Evolutionary conservation across 139 green algal genomes (phyloP).

Genomic region (Tetraselmis chui): DNA sequence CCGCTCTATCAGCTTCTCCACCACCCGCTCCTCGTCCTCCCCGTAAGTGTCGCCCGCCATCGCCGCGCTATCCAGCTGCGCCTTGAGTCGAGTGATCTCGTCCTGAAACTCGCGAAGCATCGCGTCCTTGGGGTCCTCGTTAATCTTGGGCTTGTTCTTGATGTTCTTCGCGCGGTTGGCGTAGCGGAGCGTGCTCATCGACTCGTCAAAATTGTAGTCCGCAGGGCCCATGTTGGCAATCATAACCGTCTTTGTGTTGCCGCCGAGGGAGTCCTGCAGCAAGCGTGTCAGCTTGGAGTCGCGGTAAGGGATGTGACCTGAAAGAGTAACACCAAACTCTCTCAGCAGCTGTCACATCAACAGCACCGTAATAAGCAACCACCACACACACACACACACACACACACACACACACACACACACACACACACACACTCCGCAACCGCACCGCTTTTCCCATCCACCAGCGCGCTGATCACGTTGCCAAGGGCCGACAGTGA

Average conservation of each 20-base stretch:
- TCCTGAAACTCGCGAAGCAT: slow-evolving; percentile 66
- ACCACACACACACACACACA: too few species aligned
- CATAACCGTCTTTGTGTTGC: slow-evolving; percentile 84
- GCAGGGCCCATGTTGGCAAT: slow-evolving; percentile 69
- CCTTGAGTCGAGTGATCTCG: slow-evolving; percentile 73
- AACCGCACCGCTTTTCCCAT: slow-evolving; percentile 41
- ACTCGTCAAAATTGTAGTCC: slow-evolving; percentile 78
- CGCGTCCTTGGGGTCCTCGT: slow-evolving; percentile 82
- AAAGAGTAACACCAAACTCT: too few species aligned
- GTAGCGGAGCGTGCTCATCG: slow-evolving; percentile 61
- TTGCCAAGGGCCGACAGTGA: slow-evolving; percentile 80
- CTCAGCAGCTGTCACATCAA: too few species aligned
- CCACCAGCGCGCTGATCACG: slow-evolving; percentile 64
- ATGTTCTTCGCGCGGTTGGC: slow-evolving; percentile 83
- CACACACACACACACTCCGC: too few species aligned
- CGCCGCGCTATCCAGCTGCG: slow-evolving; percentile 34
- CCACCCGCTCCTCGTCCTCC: slow-evolving; percentile 21
- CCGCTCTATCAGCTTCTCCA: slow-evolving; percentile 37
- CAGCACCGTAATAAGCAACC: too few species aligned
- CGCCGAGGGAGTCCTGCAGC: slow-evolving; percentile 67
- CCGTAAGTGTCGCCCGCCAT: background rate
- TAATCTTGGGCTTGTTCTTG: slow-evolving; percentile 78
- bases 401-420: too few species aligned
- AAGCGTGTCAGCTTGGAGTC: slow-evolving; percentile 17
- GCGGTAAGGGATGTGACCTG: slow-evolving; percentile 30